phyloP scores from a whole-genome alignment of 768 basidiomycete species.

The Lentinula sp. region DNA sequence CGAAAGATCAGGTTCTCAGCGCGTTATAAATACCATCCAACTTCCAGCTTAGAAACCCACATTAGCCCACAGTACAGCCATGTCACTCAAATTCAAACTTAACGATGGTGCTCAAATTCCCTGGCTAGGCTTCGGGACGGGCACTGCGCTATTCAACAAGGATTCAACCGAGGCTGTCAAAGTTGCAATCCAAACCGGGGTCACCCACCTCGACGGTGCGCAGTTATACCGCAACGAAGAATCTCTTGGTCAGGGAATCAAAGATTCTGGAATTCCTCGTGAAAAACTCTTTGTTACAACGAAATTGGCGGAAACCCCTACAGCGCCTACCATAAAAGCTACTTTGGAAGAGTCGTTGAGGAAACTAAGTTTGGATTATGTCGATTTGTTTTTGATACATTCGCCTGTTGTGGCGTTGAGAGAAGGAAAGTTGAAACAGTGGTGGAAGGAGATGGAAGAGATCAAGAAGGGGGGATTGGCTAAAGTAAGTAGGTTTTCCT shows the following conservation, averaged over 20 bases:
- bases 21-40: neutral
- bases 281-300: constrained; percentile 37
- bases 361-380: constrained; percentile 24
- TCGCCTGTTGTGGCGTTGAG: constrained; percentile 13
- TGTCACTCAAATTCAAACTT: constrained; percentile 29
- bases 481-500: constrained; percentile 3
- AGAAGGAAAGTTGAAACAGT: constrained; percentile 20
- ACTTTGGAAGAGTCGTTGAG: constrained; percentile 21
- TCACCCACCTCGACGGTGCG: constrained; percentile 46
- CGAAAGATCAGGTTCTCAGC: too few relatives aligned
- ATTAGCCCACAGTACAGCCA: constrained; percentile 12
- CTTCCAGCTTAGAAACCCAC: constrained; percentile 1
- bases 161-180: constrained; percentile 36
- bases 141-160: constrained; percentile 42
- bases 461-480: constrained; percentile 32
- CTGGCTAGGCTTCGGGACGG: constrained; percentile 59
- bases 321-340: constrained; percentile 25
- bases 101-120: constrained; percentile 52
- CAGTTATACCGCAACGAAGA: constrained; percentile 9
- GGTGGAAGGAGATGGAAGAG: constrained; percentile 39
- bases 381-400: constrained; percentile 37
- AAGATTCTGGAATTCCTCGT: constrained; percentile 26
- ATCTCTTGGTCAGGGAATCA: constrained; percentile 10
- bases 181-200: constrained; percentile 47
- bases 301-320: constrained; percentile 25